phyloP scores from a whole-genome alignment of 1,284 basidiomycete genomes.

The Leccinum holopus region DNA sequence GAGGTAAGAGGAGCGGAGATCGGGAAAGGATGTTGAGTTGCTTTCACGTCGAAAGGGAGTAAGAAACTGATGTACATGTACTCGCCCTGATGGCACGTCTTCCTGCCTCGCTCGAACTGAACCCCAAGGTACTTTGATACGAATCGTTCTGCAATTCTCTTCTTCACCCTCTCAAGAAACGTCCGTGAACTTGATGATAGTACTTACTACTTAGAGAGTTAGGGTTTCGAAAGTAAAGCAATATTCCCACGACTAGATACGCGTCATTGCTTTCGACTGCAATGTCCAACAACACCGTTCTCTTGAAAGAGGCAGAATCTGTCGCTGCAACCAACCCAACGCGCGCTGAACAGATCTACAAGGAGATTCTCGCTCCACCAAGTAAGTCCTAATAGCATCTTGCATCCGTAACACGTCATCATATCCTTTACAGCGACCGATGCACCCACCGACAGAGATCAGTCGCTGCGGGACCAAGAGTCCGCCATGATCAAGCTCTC shows the following conservation, averaged over 20 bases:
- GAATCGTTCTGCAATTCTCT: too few relatives aligned
- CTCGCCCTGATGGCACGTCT: too few relatives aligned
- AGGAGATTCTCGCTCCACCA: conserved; percentile 52
- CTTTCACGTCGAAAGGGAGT: too few relatives aligned
- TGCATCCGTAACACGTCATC: conserved; percentile 6
- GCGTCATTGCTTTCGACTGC: conserved; percentile 24
- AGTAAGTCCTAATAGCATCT: conserved; percentile 26
- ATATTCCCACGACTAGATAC: conserved; percentile 28
- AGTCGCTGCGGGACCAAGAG: conserved; percentile 79
- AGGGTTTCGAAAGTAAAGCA: neutral
- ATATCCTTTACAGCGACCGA: conserved; percentile 20
- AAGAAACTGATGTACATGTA: too few relatives aligned
- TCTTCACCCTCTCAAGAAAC: too few relatives aligned
- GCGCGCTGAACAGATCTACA: conserved; percentile 67
- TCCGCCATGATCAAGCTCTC: conserved; percentile 85
- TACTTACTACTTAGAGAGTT: too few relatives aligned
- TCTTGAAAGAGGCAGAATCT: conserved; percentile 54
- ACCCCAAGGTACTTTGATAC: too few relatives aligned
- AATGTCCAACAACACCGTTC: conserved; percentile 42
- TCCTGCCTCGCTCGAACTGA: too few relatives aligned
- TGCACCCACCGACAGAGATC: conserved; percentile 45
- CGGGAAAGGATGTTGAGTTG: too few relatives aligned
- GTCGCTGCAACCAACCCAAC: conserved; percentile 43
- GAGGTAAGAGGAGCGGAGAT: too few relatives aligned
- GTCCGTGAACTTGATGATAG: too few relatives aligned